phyloP scores from a whole-genome alignment of 1,139 yeast species.

The Kodamaea anthophila region DNA sequence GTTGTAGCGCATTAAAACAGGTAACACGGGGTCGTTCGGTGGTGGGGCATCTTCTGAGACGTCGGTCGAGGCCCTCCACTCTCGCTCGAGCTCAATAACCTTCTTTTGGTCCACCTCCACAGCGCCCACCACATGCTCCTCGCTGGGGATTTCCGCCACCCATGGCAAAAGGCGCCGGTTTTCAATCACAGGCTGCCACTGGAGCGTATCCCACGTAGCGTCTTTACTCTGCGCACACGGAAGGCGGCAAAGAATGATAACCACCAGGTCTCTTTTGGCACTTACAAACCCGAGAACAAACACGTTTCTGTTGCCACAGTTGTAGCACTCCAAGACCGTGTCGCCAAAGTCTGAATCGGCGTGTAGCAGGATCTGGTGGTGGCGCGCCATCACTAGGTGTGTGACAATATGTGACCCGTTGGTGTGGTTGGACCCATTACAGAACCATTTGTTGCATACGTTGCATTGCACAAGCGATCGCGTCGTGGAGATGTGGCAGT shows the following conservation, averaged over 20 bases:
- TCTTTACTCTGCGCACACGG: slow-evolving; percentile 83
- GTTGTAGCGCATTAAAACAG: slow-evolving; percentile 68
- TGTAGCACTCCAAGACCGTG: slow-evolving; percentile 80
- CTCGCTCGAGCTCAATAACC: slow-evolving; percentile 67
- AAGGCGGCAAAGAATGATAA: slow-evolving; percentile 78
- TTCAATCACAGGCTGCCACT: slow-evolving; percentile 85
- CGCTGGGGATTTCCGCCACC: slow-evolving; percentile 67
- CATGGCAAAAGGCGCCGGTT: slow-evolving; percentile 74
- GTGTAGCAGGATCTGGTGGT: slow-evolving; percentile 69
- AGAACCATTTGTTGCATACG: slow-evolving; percentile 82
- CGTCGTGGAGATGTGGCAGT: slow-evolving; percentile 71
- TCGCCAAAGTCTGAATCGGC: slow-evolving; percentile 82
- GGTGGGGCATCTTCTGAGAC: slow-evolving; percentile 35
- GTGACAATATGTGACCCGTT: slow-evolving; percentile 80
- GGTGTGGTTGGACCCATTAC: slow-evolving; percentile 64
- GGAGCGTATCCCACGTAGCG: slow-evolving; percentile 76
- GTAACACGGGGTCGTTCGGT: slow-evolving; percentile 57
- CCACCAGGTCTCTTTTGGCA: slow-evolving; percentile 82
- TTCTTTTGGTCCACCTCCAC: slow-evolving; percentile 56
- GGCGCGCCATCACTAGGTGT: slow-evolving; percentile 78
- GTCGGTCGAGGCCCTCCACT: slow-evolving; percentile 73
- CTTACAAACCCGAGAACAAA: slow-evolving; percentile 83
- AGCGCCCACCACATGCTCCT: slow-evolving; percentile 54
- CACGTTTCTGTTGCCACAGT: slow-evolving; percentile 79
- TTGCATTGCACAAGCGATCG: slow-evolving; percentile 70